phyloP scores from a whole-genome alignment of 495 filamentous ascomycete species.

The Daldinia childiae region DNA sequence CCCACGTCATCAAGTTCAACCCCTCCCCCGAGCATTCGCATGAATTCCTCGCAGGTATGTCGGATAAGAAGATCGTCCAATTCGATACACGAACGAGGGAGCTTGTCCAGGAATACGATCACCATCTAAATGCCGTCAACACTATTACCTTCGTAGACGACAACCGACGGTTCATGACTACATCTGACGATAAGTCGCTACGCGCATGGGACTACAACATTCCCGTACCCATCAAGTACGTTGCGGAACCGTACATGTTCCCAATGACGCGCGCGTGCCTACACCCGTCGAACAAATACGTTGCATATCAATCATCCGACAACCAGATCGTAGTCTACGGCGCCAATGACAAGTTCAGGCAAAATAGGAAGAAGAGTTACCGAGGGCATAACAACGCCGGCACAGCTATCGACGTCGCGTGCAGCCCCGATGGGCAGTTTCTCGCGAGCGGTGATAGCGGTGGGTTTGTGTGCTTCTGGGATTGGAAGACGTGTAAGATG shows the following conservation, averaged over 20 bases:
- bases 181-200: conserved; percentile 94
- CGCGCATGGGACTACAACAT: conserved; percentile 98
- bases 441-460: conserved; percentile 83
- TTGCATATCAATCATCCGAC: conserved; percentile 90
- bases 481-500: conserved; percentile 99
- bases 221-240: conserved; percentile 81
- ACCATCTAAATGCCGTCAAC: conserved; percentile 96
- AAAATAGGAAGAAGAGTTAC: conserved; percentile 97
- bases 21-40: conserved; percentile 76
- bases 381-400: conserved; percentile 95
- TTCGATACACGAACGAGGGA: conserved; percentile 87
- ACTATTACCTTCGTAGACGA: conserved; percentile 97
- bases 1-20: conserved; percentile 94
- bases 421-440: conserved; percentile 91
- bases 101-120: conserved; percentile 96
- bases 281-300: conserved; percentile 91
- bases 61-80: conserved; percentile 98
- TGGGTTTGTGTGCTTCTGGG: conserved; percentile 95
- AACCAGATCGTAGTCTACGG: conserved; percentile 98
- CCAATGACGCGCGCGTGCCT: conserved; percentile 80
- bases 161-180: conserved; percentile 95
- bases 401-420: conserved; percentile 88
- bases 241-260: conserved; percentile 97
- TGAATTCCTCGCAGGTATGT: conserved; percentile 96
- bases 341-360: conserved; percentile 90